These are phyloP conservation scores for Porphyra umbilicalis DNA, from an alignment of 31 red algal species.

Conservation along the genomic window DNA sequence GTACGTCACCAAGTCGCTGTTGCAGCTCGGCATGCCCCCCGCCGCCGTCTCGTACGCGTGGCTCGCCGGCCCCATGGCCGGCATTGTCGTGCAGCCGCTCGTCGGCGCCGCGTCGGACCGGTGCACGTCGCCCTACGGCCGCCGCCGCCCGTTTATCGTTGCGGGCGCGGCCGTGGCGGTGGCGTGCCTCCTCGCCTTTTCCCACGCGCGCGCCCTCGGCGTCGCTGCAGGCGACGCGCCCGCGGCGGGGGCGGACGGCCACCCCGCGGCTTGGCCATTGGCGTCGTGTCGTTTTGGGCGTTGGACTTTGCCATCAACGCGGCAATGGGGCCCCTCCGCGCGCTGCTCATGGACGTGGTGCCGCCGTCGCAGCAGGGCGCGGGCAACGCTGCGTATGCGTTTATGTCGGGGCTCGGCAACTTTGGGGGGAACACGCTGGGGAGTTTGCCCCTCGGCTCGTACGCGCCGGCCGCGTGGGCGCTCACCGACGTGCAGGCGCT, in stretches of 20 bases:
- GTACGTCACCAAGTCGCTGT: conserved; percentile 57
- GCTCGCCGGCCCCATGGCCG: conserved; percentile 82
- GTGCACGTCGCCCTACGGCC: conserved; percentile 46
- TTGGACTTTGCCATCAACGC: conserved; percentile 76
- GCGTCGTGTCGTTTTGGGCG: conserved; percentile 56
- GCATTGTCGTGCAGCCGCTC: conserved; percentile 73
- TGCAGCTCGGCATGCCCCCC: conserved; percentile 44
- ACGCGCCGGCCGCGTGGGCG: conserved; percentile 13
- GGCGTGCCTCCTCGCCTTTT: conserved; percentile 27
- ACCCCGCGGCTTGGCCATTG: conserved; percentile 21
- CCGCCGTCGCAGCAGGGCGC: conserved; percentile 59
- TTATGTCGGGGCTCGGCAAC: conserved; percentile 64
- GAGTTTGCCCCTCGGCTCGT: conserved; percentile 12
- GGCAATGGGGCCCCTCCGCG: conserved; percentile 51
- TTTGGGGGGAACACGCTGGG: conserved; percentile 45
- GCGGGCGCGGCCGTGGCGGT: conserved; percentile 22
- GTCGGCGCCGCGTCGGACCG: conserved; percentile 64
- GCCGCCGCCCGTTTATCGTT: conserved; percentile 71
- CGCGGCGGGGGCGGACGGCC: neutral
- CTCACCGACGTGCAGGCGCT: conserved; percentile 44
- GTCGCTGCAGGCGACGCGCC: conserved; percentile 13
- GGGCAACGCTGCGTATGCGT: conserved; percentile 67
- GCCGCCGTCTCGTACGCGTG: conserved; percentile 69
- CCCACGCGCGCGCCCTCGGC: conserved; percentile 44
- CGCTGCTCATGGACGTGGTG: conserved; percentile 58